Evolutionary conservation across 169 alveolate species (phyloP).

Genomic region (Fabrea salina): DNA sequence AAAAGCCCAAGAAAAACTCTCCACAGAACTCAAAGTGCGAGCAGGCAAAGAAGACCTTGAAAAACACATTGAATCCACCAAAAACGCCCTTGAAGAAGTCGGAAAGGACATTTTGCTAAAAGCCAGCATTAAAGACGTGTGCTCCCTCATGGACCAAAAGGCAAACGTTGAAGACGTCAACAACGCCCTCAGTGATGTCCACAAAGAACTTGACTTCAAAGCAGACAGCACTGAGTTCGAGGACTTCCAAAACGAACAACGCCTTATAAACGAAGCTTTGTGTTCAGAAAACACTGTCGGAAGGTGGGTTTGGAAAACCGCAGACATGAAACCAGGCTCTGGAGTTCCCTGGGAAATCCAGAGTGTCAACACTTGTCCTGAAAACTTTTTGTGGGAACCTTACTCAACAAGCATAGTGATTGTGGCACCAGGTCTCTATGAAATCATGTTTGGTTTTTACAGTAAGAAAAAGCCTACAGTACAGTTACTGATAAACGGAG

Average conservation of each 20-base stretch:
- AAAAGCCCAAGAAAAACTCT: background rate
- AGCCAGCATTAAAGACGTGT: conserved; percentile 63
- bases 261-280: conserved; percentile 61
- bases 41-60: conserved; percentile 36
- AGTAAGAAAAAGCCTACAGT: conserved; percentile 60
- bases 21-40: conserved; percentile 25
- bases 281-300: conserved; percentile 77
- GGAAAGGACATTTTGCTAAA: conserved; percentile 46
- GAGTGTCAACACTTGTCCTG: conserved; percentile 73
- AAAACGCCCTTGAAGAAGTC: conserved; percentile 51
- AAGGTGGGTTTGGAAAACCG: conserved; percentile 78
- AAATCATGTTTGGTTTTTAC: conserved; percentile 54
- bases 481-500: conserved; percentile 60
- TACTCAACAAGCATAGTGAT: conserved; percentile 35
- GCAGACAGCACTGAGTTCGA: conserved; percentile 39
- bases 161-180: conserved; percentile 61
- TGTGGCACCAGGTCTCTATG: conserved; percentile 76
- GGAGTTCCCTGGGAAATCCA: conserved; percentile 80
- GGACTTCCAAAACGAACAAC: conserved; percentile 45
- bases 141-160: conserved; percentile 49
- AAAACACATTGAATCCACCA: conserved; percentile 32
- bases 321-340: conserved; percentile 45
- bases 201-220: conserved; percentile 60
- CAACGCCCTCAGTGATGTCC: conserved; percentile 62
- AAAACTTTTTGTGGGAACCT: conserved; percentile 78